Base-by-base conservation (phyloP, 805 yeast species). In the Starmerella asiatica region DNA sequence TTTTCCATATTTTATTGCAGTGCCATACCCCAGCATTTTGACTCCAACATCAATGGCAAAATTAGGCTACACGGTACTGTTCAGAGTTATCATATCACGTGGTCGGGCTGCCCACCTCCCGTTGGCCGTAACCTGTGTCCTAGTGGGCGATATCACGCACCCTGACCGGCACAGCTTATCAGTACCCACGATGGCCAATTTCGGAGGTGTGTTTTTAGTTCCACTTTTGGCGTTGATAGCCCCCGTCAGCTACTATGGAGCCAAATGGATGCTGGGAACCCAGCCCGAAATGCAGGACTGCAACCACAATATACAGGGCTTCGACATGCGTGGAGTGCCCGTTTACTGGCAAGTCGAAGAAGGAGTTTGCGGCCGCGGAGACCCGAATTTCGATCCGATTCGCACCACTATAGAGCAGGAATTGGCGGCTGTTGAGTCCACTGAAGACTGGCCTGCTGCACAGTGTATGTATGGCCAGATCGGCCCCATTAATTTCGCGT, bases 291-390 rank as follows among this genome's bases (percentile, higher is more conserved):
- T 43, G 15, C 29, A 32, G 16, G 20, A 14, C 11, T 46, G 50
- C 29, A 46, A 46, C 34, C 14, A 12, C 30, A 30, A 29, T n/a
- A 29, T 45, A 12, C 48, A 45, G 37, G 41, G 38, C 33, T 45
- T 46, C 36, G 48, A 40, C 12, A 28, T 45, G 23, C 34, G 32
- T 18, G 44, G 29, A n/a, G 26, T 21, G 15, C 45, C 48, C 17
- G 29, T 46, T 11, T 46, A 35, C 36, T 46, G 50, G 50, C 42
- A 37, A 17, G 44, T 46, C 16, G 28, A 34, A 8, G 40, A 40
- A 21, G 50, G 48, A 17, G 17, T 19, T 7, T 46, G 50, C 20
- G 16, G 26, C 3, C 18, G 7, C 3, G 21, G 29, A 30, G 48
- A 46, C 31, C 41, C 31, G 14, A 39, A 46, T 21, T 46, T 16